Evolutionary conservation across 257 asterid genomes (phyloP).

Genomic region (Capsicum pubescens): DNA sequence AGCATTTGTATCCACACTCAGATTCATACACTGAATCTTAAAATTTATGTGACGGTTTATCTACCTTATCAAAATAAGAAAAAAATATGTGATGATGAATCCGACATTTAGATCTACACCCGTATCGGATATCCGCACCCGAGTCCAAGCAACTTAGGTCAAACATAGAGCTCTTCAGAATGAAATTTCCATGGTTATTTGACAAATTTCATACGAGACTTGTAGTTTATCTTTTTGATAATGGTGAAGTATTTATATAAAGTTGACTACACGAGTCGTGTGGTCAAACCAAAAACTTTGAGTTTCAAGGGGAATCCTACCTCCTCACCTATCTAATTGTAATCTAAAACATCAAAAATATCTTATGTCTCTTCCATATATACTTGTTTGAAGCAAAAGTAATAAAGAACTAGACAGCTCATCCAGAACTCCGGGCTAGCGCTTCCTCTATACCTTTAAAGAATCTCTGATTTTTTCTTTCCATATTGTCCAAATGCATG

Average conservation of each 20-base stretch:
- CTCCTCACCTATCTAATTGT: background rate
- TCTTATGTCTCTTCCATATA: background rate
- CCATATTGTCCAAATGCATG: constrained; percentile 11
- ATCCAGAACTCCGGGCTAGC: background rate
- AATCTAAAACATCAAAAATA: background rate
- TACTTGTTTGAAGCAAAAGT: background rate
- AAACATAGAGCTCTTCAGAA: background rate
- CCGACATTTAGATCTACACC: background rate
- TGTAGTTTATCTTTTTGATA: background rate
- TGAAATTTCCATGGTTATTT: background rate
- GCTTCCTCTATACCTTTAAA: constrained; percentile 4
- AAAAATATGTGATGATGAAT: background rate
- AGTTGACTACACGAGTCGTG: background rate
- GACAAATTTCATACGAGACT: background rate
- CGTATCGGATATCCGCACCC: background rate
- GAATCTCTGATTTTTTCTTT: background rate
- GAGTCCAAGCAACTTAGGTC: background rate
- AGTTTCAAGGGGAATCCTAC: background rate
- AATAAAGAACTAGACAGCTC: background rate
- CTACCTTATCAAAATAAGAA: too few relatives aligned
- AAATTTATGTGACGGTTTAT: background rate
- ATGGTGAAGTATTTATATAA: background rate
- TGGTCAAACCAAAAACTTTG: background rate
- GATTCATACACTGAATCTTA: background rate
- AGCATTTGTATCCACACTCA: background rate